Conservation (phyloP, 1,139 yeast genomes). For the Sugiyamaella japonica region DNA sequence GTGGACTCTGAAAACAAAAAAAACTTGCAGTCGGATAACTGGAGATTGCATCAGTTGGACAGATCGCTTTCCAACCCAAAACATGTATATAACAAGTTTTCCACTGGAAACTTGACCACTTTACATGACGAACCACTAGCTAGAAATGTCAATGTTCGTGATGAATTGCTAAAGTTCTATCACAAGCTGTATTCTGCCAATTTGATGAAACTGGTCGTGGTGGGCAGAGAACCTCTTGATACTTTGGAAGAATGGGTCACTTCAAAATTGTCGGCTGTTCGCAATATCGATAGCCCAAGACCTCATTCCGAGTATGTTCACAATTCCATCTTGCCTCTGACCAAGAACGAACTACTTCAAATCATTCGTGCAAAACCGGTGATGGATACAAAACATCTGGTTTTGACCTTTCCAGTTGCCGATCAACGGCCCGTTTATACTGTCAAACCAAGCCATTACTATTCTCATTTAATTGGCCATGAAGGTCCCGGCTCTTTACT, state of each 20-base stretch:
- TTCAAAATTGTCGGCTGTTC: constrained; percentile 64
- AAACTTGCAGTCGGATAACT: constrained; percentile 81
- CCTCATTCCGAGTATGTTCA: constrained; percentile 6
- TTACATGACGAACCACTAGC: constrained; percentile 55
- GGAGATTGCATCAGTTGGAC: constrained; percentile 87
- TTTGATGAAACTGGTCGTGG: constrained; percentile 79
- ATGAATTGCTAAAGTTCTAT: constrained; percentile 63
- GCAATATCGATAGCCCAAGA: constrained; percentile 48
- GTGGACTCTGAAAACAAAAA: constrained; percentile 96
- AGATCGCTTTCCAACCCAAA: constrained; percentile 66
- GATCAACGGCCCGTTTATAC: constrained; percentile 67
- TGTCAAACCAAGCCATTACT: constrained; percentile 66
- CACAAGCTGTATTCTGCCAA: constrained; percentile 63
- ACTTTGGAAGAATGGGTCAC: constrained; percentile 68
- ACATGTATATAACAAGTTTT: constrained; percentile 72
- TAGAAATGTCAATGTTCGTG: constrained; percentile 62
- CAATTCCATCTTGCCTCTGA: constrained; percentile 38
- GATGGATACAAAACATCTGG: constrained; percentile 69
- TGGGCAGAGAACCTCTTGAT: constrained; percentile 80
- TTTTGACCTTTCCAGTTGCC: constrained; percentile 70
- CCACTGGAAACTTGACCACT: constrained; percentile 70
- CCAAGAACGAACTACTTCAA: constrained; percentile 51
- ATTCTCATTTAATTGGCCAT: constrained; percentile 84
- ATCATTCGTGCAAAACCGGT: constrained; percentile 75
- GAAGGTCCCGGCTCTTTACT: constrained; percentile 85